These are phyloP conservation scores for Mucor saturninus DNA, from an alignment of 371 early-diverging fungal genomes.

Conservation along the genomic window DNA sequence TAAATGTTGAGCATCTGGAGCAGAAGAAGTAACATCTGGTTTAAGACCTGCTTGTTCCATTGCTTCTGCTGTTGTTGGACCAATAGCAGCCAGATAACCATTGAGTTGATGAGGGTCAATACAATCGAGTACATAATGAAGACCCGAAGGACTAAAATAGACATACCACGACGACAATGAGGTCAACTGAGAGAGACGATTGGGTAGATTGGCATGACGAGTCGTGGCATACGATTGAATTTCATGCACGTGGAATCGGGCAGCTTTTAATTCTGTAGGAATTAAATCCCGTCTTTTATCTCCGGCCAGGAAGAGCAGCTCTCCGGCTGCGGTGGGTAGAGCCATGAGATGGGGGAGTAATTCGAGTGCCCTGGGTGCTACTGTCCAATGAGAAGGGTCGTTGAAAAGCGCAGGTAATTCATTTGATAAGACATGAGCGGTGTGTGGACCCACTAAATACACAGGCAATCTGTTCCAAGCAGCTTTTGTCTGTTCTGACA, in stretches of 20 bases:
- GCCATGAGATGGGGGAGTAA: conserved; percentile 40
- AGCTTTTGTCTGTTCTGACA: background rate
- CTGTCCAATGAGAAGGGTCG: conserved; percentile 17
- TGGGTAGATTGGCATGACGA: conserved; percentile 29
- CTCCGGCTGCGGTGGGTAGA: background rate
- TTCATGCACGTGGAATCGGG: conserved; percentile 36
- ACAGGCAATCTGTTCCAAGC: conserved; percentile 35
- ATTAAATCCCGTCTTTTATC: conserved; percentile 61
- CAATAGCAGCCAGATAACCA: conserved; percentile 52
- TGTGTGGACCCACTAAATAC: conserved; percentile 59
- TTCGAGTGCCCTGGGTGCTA: conserved; percentile 48
- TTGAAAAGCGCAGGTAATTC: conserved; percentile 30
- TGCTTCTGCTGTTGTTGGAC: conserved; percentile 57
- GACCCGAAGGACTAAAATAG: conserved; percentile 68
- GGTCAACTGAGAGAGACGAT: background rate
- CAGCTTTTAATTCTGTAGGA: conserved; percentile 32
- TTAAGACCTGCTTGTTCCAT: conserved; percentile 18
- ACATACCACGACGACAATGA: conserved; percentile 40
- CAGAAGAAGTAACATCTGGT: conserved; percentile 42
- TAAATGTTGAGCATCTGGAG: conserved; percentile 48
- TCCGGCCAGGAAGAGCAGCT: conserved; percentile 58
- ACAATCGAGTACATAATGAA: conserved; percentile 37
- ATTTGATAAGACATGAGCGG: conserved; percentile 36
- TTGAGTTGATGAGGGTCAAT: background rate
- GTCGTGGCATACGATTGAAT: conserved; percentile 52